phyloP scores from a whole-genome alignment of 2,329 filamentous ascomycete species.

The Fusarium sp. region DNA sequence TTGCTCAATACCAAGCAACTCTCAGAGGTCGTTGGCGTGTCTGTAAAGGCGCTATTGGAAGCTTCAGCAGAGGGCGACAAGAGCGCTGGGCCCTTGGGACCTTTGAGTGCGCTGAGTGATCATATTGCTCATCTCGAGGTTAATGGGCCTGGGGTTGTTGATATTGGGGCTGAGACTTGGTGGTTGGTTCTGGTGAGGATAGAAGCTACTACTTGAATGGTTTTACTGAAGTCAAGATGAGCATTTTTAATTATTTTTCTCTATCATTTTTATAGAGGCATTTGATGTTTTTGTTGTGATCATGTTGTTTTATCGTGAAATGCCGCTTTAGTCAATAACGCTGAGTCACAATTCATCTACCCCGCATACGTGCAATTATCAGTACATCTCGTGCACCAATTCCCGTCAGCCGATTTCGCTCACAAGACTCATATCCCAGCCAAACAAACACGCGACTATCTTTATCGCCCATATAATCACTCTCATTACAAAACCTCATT shows the following conservation, averaged over 20 bases:
- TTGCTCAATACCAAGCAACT: slow-evolving; percentile 48
- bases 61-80: slow-evolving; percentile 41
- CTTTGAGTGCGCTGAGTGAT: slow-evolving; percentile 40
- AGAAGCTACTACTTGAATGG: neutral
- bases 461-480: rapidly evolving
- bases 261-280: rapidly evolving
- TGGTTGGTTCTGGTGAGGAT: slow-evolving; percentile 48
- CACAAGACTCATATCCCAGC: slow-evolving; percentile 15
- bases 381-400: slow-evolving; percentile 12
- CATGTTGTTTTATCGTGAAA: neutral
- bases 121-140: slow-evolving; percentile 46
- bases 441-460: neutral
- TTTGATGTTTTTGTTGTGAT: neutral
- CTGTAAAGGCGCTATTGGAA: slow-evolving; percentile 53
- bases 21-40: slow-evolving; percentile 39
- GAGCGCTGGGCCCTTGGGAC: slow-evolving; percentile 16
- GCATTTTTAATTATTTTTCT: neutral
- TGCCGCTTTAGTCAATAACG: neutral
- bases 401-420: slow-evolving; percentile 22
- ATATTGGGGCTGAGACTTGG: slow-evolving; percentile 43
- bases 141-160: slow-evolving; percentile 34
- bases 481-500: neutral
- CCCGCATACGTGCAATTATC: slow-evolving; percentile 17
- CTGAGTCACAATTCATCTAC: slow-evolving; percentile 14
- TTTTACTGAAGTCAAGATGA: neutral